A percentile compares a stretch with the other conserved stretches of the same genome.
Conservation (phyloP, 2,329 filamentous ascomycete genomes). For the Chaetomiaceae sp. region DNA sequence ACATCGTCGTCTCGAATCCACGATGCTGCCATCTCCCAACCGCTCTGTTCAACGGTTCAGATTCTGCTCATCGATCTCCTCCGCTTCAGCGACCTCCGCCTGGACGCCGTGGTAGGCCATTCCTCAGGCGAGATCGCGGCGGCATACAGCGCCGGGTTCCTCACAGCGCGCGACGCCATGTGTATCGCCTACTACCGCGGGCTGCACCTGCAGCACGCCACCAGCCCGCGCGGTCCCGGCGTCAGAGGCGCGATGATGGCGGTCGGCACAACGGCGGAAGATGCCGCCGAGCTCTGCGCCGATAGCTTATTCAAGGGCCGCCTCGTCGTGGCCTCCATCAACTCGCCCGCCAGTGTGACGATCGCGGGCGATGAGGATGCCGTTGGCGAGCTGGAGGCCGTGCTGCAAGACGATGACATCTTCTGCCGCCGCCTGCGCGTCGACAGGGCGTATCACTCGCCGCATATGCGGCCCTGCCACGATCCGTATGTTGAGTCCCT, state of each 20-base stretch:
- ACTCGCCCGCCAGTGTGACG: constrained; percentile 33
- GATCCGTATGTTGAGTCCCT: constrained; percentile 14
- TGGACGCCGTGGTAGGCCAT: constrained; percentile 36
- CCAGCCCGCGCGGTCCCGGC: constrained; percentile 7
- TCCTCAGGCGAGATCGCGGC: constrained; percentile 41
- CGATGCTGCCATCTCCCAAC: constrained; percentile 3
- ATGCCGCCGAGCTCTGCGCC: constrained; percentile 27
- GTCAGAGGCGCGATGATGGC: constrained; percentile 44
- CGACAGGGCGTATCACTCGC: constrained; percentile 28
- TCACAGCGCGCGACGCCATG: constrained; percentile 34
- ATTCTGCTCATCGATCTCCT: constrained; percentile 35
- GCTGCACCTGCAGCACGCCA: constrained; percentile 18
- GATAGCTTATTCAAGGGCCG: constrained; percentile 25
- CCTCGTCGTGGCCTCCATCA: constrained; percentile 29
- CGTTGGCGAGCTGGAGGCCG: constrained; percentile 8
- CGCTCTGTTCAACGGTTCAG: constrained; percentile 33
- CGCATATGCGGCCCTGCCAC: constrained; percentile 23
- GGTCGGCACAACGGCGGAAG: constrained; percentile 33
- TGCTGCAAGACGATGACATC: constrained; percentile 12
- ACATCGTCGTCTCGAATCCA: no score
- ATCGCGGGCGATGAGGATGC: constrained; percentile 29
- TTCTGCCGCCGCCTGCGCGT: constrained; percentile 22
- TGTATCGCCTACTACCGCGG: constrained; percentile 39
- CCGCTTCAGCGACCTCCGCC: constrained; percentile 25
- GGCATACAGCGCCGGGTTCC: constrained; percentile 35